Evolutionary conservation across 1,284 basidiomycete genomes (phyloP), one percentile per base, ranked within the genome.

Genomic region (Moniliella sp.): DNA sequence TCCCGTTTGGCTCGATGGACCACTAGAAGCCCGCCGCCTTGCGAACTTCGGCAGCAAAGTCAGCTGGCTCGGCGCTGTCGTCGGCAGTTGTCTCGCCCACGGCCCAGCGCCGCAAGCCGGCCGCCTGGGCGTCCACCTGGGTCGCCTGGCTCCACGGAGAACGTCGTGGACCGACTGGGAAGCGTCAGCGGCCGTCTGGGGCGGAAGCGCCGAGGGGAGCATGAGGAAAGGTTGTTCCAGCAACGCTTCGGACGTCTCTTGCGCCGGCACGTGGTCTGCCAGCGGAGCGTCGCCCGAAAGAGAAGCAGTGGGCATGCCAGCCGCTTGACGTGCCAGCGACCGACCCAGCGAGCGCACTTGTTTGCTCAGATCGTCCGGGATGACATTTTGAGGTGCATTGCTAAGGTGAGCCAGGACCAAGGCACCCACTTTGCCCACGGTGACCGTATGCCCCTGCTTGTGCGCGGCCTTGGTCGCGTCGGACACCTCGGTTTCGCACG

Each of bases 181-280:
- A 62, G 15, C 71, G 69, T 23, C 68, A n/a, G 28, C 64, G 57
- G 31, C 36, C 46, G 18, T 33, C 43, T 26, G 42, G 32, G 1
- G 44, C 44, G 41, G 27, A 21, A 36, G 17, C 3, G 43, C 25
- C 18, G 48, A 37, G 18, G 53, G 37, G 27, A 73, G 62, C 69
- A 81, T 79, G 67, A 77, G 74, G 50, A 83, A 81, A 3, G 73
- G 73, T 54, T 91, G 84, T 15, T 73, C 67, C 50, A 82, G 77
- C 34, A 93, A 62, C 11, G 71, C 72, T 7, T 46, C 52, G 3
- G 67, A 70, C 21, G 75, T 71, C 23, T 72, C 69, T 13, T 64
- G 64, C 10, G 61, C 58, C n/a, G n/a, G n/a, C n/a, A n/a, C n/a
- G n/a, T n/a, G n/a, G n/a, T n/a, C n/a, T n/a, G n/a, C n/a, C n/a